These are phyloP conservation scores for Tuctoria greenei DNA, from an alignment of 176 grass and related monocot species.

Conservation along the genomic window DNA sequence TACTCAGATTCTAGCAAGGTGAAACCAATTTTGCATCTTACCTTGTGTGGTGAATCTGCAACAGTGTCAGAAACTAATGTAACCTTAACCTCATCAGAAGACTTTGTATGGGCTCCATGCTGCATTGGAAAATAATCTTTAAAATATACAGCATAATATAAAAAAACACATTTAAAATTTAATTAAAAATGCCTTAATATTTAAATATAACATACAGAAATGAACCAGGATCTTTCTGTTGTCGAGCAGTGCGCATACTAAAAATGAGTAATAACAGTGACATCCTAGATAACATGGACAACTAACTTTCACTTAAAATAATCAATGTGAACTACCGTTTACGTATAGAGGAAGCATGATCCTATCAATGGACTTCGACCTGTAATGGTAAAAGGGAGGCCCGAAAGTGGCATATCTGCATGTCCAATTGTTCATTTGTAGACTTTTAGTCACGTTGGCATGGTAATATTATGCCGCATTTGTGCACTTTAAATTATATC, in stretches of 20 bases:
- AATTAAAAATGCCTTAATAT: not conserved
- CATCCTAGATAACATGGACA: not conserved
- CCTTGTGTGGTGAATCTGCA: slow-evolving; percentile 89
- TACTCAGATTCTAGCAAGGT: slow-evolving; percentile 7
- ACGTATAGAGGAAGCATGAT: not conserved
- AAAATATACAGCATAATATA: slow-evolving; percentile 27
- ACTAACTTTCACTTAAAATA: slow-evolving; percentile 17
- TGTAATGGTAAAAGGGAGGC: slow-evolving; percentile 2
- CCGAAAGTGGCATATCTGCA: not conserved
- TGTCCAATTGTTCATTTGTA: slow-evolving; percentile 12
- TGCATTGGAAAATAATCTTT: slow-evolving; percentile 54
- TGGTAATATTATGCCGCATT: not conserved
- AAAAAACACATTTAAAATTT: not conserved
- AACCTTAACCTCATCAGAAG: slow-evolving; percentile 54
- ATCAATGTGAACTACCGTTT: not conserved
- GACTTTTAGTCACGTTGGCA: slow-evolving; percentile 5
- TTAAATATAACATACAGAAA: not conserved
- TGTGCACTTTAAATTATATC: not conserved
- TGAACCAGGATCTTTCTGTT: not conserved
- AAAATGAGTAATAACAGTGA: not conserved
- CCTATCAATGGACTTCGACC: not conserved
- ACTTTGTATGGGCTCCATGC: slow-evolving; percentile 63
- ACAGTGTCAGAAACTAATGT: slow-evolving; percentile 64
- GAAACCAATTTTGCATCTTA: slow-evolving; percentile 43
- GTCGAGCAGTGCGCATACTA: not conserved